phyloP scores from a whole-genome alignment of 2,329 filamentous ascomycete genomes.

The Ophiostoma montium region DNA sequence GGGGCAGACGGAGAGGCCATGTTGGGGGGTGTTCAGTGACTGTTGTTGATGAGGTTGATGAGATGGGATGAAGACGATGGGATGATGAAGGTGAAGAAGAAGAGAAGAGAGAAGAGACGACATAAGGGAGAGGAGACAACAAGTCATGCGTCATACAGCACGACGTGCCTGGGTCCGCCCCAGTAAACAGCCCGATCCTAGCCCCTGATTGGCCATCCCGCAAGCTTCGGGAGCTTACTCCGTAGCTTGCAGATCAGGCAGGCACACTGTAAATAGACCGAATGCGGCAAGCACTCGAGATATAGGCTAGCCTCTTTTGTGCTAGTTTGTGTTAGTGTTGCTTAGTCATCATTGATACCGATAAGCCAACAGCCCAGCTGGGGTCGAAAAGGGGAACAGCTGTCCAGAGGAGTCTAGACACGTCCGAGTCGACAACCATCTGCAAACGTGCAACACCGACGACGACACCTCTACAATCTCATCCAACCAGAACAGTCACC shows the following conservation, averaged over 20 bases:
- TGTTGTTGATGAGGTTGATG: neutral
- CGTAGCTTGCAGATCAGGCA: neutral
- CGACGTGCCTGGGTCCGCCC: too few species aligned
- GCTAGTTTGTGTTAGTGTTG: too few species aligned
- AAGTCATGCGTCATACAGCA: too few species aligned
- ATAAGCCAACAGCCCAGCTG: neutral
- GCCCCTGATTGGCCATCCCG: too few species aligned
- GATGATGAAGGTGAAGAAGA: neutral
- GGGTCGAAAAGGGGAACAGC: constrained; percentile 8
- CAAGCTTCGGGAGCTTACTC: neutral
- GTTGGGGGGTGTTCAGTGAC: too few species aligned
- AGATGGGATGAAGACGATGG: neutral
- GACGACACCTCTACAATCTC: neutral
- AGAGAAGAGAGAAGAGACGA: neutral
- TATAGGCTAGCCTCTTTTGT: neutral
- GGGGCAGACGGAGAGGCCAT: neutral
- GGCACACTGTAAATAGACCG: too few species aligned
- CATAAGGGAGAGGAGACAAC: neutral
- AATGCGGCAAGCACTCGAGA: neutral
- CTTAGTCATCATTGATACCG: too few species aligned
- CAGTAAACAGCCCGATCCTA: too few species aligned
- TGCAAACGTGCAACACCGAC: too few species aligned
- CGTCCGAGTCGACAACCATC: too few species aligned
- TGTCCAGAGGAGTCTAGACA: too few species aligned
- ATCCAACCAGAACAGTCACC: constrained; percentile 7